Conservation (phyloP, 108 stramenopile genomes). For the Skeletonema tropicum region DNA sequence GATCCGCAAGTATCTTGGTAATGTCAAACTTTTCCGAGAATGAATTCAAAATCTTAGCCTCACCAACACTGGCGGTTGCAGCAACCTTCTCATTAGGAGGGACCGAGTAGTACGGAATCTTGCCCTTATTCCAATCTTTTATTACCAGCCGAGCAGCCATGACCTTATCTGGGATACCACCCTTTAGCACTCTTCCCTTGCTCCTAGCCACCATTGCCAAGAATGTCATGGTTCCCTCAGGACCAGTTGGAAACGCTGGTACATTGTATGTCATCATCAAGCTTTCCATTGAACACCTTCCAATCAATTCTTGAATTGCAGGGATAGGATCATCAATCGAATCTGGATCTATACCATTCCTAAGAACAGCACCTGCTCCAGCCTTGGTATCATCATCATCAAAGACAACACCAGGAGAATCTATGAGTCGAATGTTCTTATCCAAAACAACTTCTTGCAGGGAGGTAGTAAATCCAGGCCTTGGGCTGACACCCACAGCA, state of each 20-base stretch:
- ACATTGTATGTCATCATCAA: constrained; percentile 96
- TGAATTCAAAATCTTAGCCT: constrained; percentile 64
- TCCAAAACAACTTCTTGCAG: constrained; percentile 98
- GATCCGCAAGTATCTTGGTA: constrained; percentile 53
- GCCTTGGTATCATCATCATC: constrained; percentile 63
- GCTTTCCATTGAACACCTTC: constrained; percentile 82
- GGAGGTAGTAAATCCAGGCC: constrained; percentile 95
- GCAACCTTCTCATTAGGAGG: constrained; percentile 67
- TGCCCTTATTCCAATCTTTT: constrained; percentile 97
- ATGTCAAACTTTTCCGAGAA: constrained; percentile 84
- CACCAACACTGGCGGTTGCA: constrained; percentile 33
- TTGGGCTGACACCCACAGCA: constrained; percentile 94
- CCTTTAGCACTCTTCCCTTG: constrained; percentile 92
- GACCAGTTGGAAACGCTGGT: constrained; percentile 81
- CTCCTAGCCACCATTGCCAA: constrained; percentile 92
- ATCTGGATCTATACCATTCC: constrained; percentile 96
- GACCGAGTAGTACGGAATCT: constrained; percentile 91
- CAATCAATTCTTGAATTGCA: constrained; percentile 85
- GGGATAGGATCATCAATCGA: constrained; percentile 92
- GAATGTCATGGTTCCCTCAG: constrained; percentile 86
- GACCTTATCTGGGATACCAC: constrained; percentile 94
- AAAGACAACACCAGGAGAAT: constrained; percentile 99
- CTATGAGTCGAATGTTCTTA: constrained; percentile 93
- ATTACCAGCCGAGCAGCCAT: constrained; percentile 92
- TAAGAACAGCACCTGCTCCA: constrained; percentile 69